Base-by-base conservation (phyloP, 2,329 filamentous ascomycete species). In the Aspergillus alliaceus region DNA sequence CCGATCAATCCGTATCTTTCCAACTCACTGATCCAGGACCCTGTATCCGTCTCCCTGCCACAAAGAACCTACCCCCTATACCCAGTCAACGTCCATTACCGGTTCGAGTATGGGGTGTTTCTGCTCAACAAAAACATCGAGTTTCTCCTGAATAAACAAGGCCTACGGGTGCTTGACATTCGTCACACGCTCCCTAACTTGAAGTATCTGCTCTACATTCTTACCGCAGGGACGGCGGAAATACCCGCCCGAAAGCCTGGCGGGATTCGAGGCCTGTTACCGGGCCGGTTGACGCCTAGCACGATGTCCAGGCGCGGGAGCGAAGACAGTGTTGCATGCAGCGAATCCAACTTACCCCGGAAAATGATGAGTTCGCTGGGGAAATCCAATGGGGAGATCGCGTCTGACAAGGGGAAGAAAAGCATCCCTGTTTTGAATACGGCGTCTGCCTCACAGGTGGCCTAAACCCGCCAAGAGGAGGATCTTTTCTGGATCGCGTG, bases 81-180 rank as follows among this genome's bases (percentile, higher is more conserved):
- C 73, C 75, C 90, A 77, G 82, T 84, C 69, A 83, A 85, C 2
- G 86, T 91, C 0, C 86, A 92, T 46, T 98, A 93, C 77, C 87
- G 93, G 2, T 98, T 98, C 73, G 93, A 98, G 67, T 99, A 98
- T 72, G 95, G 83, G 11, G 95, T 96, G 70, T 99, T 98, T 67
- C 79, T 98, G n/a, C 82, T 99, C 14, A 98, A 98, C 78, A 97
- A 98, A 75, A 81, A 98, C 69, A 93, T 99, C 55, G 93, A 98
- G 65, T 80, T 87, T 48, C 71, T 89, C 11, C 78, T 86, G 65
- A 83, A 81, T 58, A 76, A 79, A 1, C 87, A 92, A 63, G 89
- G 89, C 0, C 79, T 97, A 12, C 87, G 88, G 47, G 87, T 96
- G 1, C 83, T 97, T 61, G 95, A 99, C 68, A 91, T 97, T 18